Base-by-base conservation (phyloP, 345 rosid species). In the Erodium maritimum region DNA sequence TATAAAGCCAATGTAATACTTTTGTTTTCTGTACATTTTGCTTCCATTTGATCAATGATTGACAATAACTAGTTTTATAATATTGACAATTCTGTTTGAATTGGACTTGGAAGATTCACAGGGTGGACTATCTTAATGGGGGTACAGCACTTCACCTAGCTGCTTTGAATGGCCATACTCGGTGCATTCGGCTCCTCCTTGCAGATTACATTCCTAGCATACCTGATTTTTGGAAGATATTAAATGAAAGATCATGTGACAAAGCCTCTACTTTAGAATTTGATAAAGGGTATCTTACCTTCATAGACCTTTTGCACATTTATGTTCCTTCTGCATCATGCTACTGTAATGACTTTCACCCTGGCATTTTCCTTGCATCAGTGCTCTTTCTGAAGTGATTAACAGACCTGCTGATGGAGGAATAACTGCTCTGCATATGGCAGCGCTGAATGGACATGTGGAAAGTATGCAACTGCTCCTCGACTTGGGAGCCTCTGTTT, bases 141-240 rank as follows among this genome's bases (percentile, higher is more conserved):
- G 99, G 95, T 29, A 93, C 94, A 46, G 99, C 99, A 53, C 83
- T 93, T 18, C 99, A 89, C 68, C 80, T 93, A 56, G 91, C 97
- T 60, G 91, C 97, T 67, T 65, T 93, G 70, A 89, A 89, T 69
- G 99, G 99, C 61, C 95, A 93, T 58, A 71, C 90, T 58, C 74
- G 81, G 64, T 87, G 97, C 65, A 80, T 89, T 55, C 80, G 97
- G 75, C 86, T 93, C n/a, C 78, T 93, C 51, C 90, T 89, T 69
- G 83, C 91, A 0, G 96, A 89, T 73, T 85, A 79, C 29, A 77
- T 93, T 61, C 99, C 97, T 50, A 87, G 96, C 68, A 57, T 73
- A 5, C 77, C 84, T 17, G 69, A 79, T 67, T 73, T 74, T 64
- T 78, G 84, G 91, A 74, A 67, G 54, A 22, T 76, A 4, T 68